Evolutionary conservation across 345 rosid genomes (phyloP), one percentile per base, ranked within the genome.

Genomic region (Citrus trifoliata): DNA sequence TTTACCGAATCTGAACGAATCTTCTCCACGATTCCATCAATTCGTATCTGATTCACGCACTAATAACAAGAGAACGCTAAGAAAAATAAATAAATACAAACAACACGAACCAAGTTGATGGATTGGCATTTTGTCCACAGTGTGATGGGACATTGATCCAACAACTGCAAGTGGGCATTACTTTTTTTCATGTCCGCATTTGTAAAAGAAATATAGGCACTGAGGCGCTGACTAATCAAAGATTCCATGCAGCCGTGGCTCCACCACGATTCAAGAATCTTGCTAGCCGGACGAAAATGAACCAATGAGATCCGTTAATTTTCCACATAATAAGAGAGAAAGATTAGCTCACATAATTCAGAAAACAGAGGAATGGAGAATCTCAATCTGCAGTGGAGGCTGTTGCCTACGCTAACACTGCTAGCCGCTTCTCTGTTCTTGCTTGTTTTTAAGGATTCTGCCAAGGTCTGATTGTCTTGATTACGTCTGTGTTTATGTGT

Each of bases 371-470:
- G 67, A 28, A 90, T 88, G 85, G 76, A 84, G 78, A 67, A 32
- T 82, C 88, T 87, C 77, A 67, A 32, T 82, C 88, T 87, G 79
- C 86, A 67, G 76, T 84, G 97, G 95, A 86, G 86, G 79, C 53
- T 90, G 16, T 74, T 90, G 59, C 90, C 95, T 51, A 79, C 88
- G 53, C 85, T 90, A 18, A 69, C 82, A n/a, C 88, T 93, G 70
- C 75, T 89, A 21, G 85, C 82, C 40, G 87, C 96, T 21, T 53
- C 80, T 69, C 63, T 87, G 72, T 75, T 73, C 71, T 69, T 85
- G 62, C 81, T 85, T 82, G 85, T 78, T 87, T 30, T 86, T 64
- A 87, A 83, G n/a, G 83, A 82, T 69, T 75, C 88, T 81, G 46
- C 84, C 67, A 77, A 87, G 93, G 99, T 90, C 53, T 70, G 68